Conservation (phyloP, 164 flowering plant species). For the Buxus sempervirens region DNA sequence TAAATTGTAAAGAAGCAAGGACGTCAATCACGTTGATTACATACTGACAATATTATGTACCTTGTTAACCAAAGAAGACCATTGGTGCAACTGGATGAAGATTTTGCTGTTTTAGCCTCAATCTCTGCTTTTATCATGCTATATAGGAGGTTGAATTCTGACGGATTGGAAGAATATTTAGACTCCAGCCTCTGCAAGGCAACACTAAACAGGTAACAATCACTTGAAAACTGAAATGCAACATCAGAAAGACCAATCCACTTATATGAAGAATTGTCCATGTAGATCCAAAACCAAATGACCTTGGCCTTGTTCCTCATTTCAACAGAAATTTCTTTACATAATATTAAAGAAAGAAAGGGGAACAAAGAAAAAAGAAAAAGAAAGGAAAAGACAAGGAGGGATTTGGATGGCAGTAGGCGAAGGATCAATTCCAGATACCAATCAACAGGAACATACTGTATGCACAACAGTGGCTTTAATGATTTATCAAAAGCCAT, state of each 20-base stretch:
- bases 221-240: neutral
- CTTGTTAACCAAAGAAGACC: slow-evolving; percentile 98
- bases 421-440: neutral
- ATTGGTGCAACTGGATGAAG: slow-evolving; percentile 91
- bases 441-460: neutral
- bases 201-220: slow-evolving; percentile 9
- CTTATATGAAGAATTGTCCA: neutral
- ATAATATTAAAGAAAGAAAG: no score
- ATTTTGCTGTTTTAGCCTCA: slow-evolving; percentile 71
- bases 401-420: neutral
- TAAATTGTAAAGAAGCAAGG: neutral
- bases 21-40: neutral
- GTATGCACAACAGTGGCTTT: neutral
- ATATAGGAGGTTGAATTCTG: slow-evolving; percentile 59
- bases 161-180: slow-evolving; percentile 57
- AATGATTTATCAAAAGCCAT: no score
- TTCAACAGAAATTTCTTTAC: no score
- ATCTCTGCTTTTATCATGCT: slow-evolving; percentile 68
- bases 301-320: no score
- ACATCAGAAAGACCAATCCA: neutral
- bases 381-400: neutral
- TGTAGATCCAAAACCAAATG: no score
- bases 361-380: no score
- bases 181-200: slow-evolving; percentile 74
- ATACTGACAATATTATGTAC: slow-evolving; percentile 32